These are phyloP conservation scores for Monocercomonoides exilis DNA, from an alignment of 78 protist species.

Conservation along the genomic window DNA sequence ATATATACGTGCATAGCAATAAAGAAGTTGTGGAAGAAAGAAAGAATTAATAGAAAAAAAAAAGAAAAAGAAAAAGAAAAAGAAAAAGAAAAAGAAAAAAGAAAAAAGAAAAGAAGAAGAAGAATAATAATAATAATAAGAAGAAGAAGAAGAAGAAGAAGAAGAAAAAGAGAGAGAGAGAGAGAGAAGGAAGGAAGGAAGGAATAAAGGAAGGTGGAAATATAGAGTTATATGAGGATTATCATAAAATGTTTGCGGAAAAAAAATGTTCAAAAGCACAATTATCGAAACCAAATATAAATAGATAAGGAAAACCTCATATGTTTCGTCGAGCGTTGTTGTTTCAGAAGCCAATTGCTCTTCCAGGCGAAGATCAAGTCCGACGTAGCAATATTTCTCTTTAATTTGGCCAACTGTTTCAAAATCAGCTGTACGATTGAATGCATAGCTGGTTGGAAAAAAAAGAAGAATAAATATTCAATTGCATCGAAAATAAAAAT, in stretches of 20 bases:
- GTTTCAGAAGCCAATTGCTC: conserved; percentile 84
- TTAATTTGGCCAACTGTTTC: conserved; percentile 93
- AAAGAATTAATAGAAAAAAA: too few species aligned
- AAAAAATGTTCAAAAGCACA: conserved; percentile 8
- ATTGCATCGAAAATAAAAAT: too few species aligned
- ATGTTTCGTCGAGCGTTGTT: conserved; percentile 76
- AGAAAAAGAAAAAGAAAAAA: too few species aligned
- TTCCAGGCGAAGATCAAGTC: conserved; percentile 76
- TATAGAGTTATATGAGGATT: neutral
- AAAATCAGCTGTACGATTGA: conserved; percentile 94
- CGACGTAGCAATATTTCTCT: conserved; percentile 93
- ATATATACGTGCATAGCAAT: too few species aligned
- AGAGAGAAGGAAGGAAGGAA: neutral
- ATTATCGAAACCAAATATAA: neutral
- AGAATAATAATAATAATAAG: too few species aligned
- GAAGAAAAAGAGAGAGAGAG: neutral
- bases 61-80: too few species aligned
- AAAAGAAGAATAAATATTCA: neutral
- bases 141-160: neutral
- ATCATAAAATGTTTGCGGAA: too few species aligned
- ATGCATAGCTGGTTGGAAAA: conserved; percentile 40
- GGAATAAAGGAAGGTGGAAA: neutral
- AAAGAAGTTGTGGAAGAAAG: too few species aligned
- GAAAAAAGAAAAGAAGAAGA: too few species aligned
- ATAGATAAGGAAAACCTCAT: conserved; percentile 38